phyloP scores from a whole-genome alignment of 176 grass and related monocot species.

The barley (Hordeum vulgare) region MorexV3_pseudomolecules_assembly NC_058523.1:131334387-131334886 shows the following conservation, averaged over 20 bases:
- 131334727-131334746: slow-evolving; percentile 94
- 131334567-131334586: slow-evolving; percentile 56
- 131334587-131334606: slow-evolving; percentile 83
- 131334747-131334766: slow-evolving; percentile 94
- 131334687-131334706: slow-evolving; percentile 94
- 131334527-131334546: neutral
- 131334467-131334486: neutral
- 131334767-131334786: slow-evolving; percentile 88
- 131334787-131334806: slow-evolving; percentile 92
- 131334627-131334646: slow-evolving; percentile 77
- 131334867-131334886: slow-evolving; percentile 97
- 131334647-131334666: slow-evolving; percentile 93
- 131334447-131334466: neutral
- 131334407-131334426: slow-evolving; percentile 81
- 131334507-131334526: neutral
- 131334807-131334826: slow-evolving; percentile 94
- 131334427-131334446: neutral
- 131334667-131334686: slow-evolving; percentile 98
- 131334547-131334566: neutral
- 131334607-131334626: slow-evolving; percentile 78
- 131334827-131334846: slow-evolving; percentile 94
- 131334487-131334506: neutral
- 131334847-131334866: slow-evolving; percentile 96
- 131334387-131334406: slow-evolving; percentile 95
- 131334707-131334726: slow-evolving; percentile 86